These are phyloP conservation scores for Ambrosiella cleistominuta DNA, from an alignment of 2,329 filamentous ascomycete species.

Conservation along the genomic window DNA sequence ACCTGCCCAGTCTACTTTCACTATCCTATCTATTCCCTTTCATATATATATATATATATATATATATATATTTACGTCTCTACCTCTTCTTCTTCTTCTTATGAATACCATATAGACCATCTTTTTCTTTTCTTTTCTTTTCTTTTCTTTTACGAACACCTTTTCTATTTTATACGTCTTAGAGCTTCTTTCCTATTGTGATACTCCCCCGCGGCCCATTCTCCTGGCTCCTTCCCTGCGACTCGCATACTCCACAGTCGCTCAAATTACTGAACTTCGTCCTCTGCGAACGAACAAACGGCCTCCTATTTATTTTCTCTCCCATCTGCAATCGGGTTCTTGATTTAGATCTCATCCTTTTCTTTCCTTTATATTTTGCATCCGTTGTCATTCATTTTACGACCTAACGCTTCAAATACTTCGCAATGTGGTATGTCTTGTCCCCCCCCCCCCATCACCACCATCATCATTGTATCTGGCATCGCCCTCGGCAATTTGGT, in stretches of 20 bases:
- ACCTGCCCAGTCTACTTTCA: not conserved
- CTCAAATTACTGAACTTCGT: slow-evolving; percentile 4
- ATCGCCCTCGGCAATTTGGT: not conserved
- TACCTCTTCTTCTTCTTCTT: not conserved
- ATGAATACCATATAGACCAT: not conserved
- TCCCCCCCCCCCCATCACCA: slow-evolving; percentile 5
- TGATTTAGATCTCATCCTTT: slow-evolving; percentile 1
- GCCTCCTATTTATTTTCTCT: slow-evolving; percentile 9
- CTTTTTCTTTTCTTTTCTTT: not conserved
- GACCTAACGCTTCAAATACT: slow-evolving; percentile 11
- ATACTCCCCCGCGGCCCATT: slow-evolving; percentile 10
- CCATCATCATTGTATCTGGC: not conserved
- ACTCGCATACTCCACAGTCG: slow-evolving; percentile 8
- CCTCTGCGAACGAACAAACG: slow-evolving; percentile 1
- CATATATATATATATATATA: not conserved
- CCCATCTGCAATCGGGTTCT: slow-evolving; percentile 8
- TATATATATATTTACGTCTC: not conserved
- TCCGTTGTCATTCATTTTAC: slow-evolving; percentile 11
- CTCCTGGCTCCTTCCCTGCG: slow-evolving; percentile 7
- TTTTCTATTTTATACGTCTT: not conserved
- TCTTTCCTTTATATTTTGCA: slow-evolving; percentile 2
- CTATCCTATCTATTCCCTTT: not conserved
- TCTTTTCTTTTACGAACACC: not conserved
- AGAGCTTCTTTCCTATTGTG: slow-evolving; percentile 12
- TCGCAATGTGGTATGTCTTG: slow-evolving; percentile 12